A percentile compares a stretch with the other conserved stretches of the same genome.
These are phyloP conservation scores for Aristolochia contorta DNA, from an alignment of 164 flowering plant species.

Conservation along the genomic window DNA sequence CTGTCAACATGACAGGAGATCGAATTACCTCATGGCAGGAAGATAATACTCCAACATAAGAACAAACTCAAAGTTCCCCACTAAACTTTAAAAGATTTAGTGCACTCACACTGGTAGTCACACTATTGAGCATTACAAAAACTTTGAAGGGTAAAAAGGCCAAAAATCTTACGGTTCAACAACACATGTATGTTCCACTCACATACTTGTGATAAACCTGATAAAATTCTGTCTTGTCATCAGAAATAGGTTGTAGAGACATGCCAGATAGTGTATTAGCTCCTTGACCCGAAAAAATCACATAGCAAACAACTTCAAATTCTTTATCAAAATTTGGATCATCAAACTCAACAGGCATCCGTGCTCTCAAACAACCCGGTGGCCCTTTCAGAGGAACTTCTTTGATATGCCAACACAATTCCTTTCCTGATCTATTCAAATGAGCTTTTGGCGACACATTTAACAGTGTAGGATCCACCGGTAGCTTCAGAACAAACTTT, in stretches of 20 bases:
- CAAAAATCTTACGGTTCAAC: conserved; percentile 19
- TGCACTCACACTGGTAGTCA: too few relatives aligned
- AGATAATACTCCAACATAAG: too few relatives aligned
- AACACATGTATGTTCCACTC: conserved; percentile 66
- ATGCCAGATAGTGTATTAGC: conserved; percentile 66
- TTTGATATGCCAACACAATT: conserved; percentile 78
- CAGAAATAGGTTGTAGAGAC: conserved; percentile 57
- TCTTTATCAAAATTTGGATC: conserved; percentile 62
- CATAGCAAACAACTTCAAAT: conserved; percentile 55
- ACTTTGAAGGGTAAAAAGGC: too few relatives aligned
- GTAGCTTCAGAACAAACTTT: conserved; percentile 66
- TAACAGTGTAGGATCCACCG: conserved; percentile 79
- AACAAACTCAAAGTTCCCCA: too few relatives aligned
- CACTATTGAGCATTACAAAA: too few relatives aligned
- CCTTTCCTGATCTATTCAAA: conserved; percentile 74
- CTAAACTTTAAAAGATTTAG: too few relatives aligned
- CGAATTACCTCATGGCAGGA: too few relatives aligned
- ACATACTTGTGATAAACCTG: conserved; percentile 68
- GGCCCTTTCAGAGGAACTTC: conserved; percentile 74
- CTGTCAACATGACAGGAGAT: too few relatives aligned
- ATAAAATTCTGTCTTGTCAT: conserved; percentile 75
- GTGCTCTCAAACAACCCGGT: conserved; percentile 67
- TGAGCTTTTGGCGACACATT: conserved; percentile 89
- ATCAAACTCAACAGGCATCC: conserved; percentile 73
- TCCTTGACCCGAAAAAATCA: conserved; percentile 70